A percentile compares a stretch with the other conserved stretches of the same genome.
Evolutionary conservation across 306 rosid genomes (phyloP).

Genomic region (Fagus crenata): DNA sequence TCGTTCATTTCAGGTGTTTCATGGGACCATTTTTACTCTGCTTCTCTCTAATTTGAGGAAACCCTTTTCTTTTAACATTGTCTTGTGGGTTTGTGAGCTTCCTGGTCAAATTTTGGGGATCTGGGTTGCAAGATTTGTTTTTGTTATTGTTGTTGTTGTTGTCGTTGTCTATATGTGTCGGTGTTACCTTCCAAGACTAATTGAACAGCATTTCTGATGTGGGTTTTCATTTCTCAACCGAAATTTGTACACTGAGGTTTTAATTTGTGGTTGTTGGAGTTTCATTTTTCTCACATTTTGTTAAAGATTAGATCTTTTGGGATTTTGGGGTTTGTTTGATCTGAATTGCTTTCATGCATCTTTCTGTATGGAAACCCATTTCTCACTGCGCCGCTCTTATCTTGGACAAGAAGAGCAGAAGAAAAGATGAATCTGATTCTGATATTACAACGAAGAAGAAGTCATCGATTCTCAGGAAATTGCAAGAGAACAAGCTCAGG

Average conservation of each 20-base stretch:
- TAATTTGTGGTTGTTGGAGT: not conserved
- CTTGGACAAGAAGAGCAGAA: slow-evolving; percentile 81
- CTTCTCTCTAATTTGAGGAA: not conserved
- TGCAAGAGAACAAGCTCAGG: slow-evolving; percentile 88
- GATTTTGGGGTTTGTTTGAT: slow-evolving; percentile 20
- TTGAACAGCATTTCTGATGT: slow-evolving; percentile 4
- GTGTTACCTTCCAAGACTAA: no score
- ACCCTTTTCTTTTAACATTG: slow-evolving; percentile 18
- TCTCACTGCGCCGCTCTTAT: slow-evolving; percentile 88
- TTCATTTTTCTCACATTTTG: not conserved
- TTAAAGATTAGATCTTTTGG: slow-evolving; percentile 24
- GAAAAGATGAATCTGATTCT: slow-evolving; percentile 57
- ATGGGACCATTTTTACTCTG: no score
- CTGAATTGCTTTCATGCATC: slow-evolving; percentile 64
- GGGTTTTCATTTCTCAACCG: slow-evolving; percentile 21
- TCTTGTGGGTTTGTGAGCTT: not conserved
- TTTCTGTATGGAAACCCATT: slow-evolving; percentile 96
- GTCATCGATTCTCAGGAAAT: slow-evolving; percentile 71
- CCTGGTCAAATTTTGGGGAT: slow-evolving; percentile 51
- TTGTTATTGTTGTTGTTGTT: slow-evolving; percentile 25
- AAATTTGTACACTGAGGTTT: slow-evolving; percentile 5
- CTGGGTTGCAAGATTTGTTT: slow-evolving; percentile 70
- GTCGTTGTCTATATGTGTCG: not conserved
- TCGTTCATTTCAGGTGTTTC: slow-evolving; percentile 35
- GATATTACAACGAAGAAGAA: slow-evolving; percentile 42